Percentiles rank a stretch among this genome's conserved stretches.
Conservation (phyloP, 768 basidiomycete genomes). For the Pisolithus tinctorius region DNA sequence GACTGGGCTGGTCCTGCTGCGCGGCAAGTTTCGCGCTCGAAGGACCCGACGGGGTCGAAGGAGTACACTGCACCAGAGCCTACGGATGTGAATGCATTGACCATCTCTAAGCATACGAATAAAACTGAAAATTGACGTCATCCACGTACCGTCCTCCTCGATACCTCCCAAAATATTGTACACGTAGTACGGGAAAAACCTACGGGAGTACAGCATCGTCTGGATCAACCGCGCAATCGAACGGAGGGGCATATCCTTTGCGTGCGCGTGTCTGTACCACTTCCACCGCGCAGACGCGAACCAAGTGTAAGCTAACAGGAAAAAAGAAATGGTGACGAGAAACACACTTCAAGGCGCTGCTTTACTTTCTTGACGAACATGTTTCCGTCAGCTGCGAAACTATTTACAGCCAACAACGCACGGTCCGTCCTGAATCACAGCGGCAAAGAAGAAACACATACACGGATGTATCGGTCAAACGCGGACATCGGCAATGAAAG, state of each 20-base stretch:
- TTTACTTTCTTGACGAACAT: slow-evolving; percentile 96
- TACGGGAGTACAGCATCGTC: slow-evolving; percentile 92
- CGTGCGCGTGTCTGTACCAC: slow-evolving; percentile 98
- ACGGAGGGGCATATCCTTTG: slow-evolving; percentile 94
- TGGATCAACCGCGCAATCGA: slow-evolving; percentile 95
- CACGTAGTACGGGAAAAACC: slow-evolving; percentile 98
- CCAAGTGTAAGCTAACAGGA: neutral
- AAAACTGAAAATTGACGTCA: too few relatives aligned
- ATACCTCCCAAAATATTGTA: slow-evolving; percentile 95
- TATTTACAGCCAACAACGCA: slow-evolving; percentile 93
- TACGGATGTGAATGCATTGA: slow-evolving; percentile 22
- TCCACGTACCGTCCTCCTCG: slow-evolving; percentile 81
- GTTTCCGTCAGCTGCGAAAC: slow-evolving; percentile 95
- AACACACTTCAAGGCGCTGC: slow-evolving; percentile 85
- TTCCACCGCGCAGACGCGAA: slow-evolving; percentile 22
- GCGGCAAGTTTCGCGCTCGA: slow-evolving; percentile 94
- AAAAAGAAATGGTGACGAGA: neutral
- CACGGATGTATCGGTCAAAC: neutral
- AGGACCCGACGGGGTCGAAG: slow-evolving; percentile 98
- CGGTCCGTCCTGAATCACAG: slow-evolving; percentile 66
- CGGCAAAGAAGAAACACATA: neutral
- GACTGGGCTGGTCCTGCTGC: slow-evolving; percentile 92
- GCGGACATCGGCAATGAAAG: neutral
- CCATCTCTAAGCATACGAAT: too few relatives aligned
- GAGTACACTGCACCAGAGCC: slow-evolving; percentile 97